Evolutionary conservation across 2,329 filamentous ascomycete genomes (phyloP).

Genomic region (Penicillium nordicum): DNA sequence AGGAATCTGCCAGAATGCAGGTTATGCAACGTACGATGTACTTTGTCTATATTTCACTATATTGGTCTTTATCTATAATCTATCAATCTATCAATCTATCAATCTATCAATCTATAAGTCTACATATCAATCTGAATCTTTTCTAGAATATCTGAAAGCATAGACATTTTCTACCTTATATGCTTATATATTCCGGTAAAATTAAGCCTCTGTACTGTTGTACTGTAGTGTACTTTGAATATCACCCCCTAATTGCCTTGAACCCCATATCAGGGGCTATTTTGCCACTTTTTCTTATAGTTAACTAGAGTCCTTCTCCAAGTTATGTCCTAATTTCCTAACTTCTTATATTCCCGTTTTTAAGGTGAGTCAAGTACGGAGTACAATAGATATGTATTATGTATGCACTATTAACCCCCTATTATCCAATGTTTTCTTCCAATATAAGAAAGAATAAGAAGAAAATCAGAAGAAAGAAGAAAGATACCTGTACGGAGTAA

Average conservation of each 20-base stretch:
- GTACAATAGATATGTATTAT: neutral
- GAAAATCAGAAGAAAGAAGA: neutral
- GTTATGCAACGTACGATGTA: neutral
- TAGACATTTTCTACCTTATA: neutral
- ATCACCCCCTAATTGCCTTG: neutral
- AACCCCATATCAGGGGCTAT: slow-evolving; percentile 1
- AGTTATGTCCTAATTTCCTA: neutral
- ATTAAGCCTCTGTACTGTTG: neutral
- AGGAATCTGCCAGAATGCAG: slow-evolving; percentile 8
- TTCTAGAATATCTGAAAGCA: neutral
- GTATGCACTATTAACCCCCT: neutral
- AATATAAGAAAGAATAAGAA: neutral
- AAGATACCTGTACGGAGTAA: neutral
- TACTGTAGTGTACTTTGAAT: neutral
- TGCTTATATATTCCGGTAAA: neutral
- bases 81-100: neutral
- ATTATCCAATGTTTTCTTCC: neutral
- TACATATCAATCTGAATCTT: neutral
- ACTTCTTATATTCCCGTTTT: too few species aligned
- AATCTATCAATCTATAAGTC: neutral
- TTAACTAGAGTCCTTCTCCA: neutral
- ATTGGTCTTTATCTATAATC: neutral
- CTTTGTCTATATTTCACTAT: neutral
- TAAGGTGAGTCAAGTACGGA: neutral
- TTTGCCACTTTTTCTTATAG: neutral